These are phyloP conservation scores for Plasmodium chabaudi DNA, from an alignment of 169 alveolate genomes.

Conservation along the genomic window DNA sequence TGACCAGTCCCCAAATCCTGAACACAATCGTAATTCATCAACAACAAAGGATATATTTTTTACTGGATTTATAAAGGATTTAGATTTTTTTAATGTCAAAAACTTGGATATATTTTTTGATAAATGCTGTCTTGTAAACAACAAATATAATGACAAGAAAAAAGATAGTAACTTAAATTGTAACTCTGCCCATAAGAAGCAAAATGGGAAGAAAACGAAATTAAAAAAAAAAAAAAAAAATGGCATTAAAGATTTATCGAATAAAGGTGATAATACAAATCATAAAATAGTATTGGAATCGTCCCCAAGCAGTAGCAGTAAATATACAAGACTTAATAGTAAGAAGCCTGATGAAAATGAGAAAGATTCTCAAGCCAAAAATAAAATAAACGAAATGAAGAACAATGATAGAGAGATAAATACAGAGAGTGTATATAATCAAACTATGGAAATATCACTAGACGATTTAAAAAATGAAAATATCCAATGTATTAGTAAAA, in stretches of 20 bases:
- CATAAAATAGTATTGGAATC: not conserved
- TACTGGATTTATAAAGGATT: slow-evolving; percentile 20
- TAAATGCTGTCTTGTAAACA: slow-evolving; percentile 12
- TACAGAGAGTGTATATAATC: too few relatives aligned
- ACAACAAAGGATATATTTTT: slow-evolving; percentile 23
- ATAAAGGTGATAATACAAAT: not conserved
- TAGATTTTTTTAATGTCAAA: slow-evolving; percentile 24
- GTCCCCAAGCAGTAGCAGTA: not conserved
- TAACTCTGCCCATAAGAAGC: not conserved
- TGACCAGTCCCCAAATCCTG: not conserved
- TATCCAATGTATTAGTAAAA: too few relatives aligned
- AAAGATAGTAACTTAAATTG: not conserved
- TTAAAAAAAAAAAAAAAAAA: slow-evolving; percentile 11
- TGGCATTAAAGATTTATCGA: not conserved
- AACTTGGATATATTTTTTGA: slow-evolving; percentile 36
- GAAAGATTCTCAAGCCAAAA: not conserved
- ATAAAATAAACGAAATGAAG: not conserved
- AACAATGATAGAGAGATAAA: not conserved
- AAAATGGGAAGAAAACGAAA: too few relatives aligned
- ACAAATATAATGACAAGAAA: not conserved
- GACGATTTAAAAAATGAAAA: too few relatives aligned
- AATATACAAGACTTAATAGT: not conserved
- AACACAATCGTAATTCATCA: not conserved
- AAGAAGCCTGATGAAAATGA: not conserved
- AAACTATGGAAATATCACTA: too few relatives aligned